Evolutionary conservation across 2,329 filamentous ascomycete genomes (phyloP).

Genomic region (Alternaria panax): DNA sequence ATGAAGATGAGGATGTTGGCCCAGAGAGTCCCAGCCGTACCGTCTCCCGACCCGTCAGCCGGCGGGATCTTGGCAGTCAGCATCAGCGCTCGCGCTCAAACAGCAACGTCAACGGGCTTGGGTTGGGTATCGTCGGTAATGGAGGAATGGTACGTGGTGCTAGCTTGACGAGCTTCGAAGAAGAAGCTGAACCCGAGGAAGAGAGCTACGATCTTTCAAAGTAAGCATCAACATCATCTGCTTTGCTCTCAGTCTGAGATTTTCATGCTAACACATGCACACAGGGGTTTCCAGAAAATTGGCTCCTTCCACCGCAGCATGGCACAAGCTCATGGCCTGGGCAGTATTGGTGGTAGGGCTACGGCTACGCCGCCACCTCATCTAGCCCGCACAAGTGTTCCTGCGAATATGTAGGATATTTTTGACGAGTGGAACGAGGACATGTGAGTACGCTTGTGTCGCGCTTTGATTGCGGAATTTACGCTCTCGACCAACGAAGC

Average conservation of each 20-base stretch:
- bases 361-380: conserved; percentile 26
- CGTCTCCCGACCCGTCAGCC: conserved; percentile 46
- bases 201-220: conserved; percentile 59
- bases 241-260: rapidly evolving
- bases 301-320: conserved; percentile 54
- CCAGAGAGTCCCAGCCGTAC: conserved; percentile 47
- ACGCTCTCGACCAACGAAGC: not conserved
- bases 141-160: conserved; percentile 48
- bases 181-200: conserved; percentile 54
- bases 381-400: conserved; percentile 28
- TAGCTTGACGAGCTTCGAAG: conserved; percentile 46
- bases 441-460: not conserved
- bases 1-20: conserved; percentile 45
- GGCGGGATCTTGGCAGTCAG: conserved; percentile 37
- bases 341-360: conserved; percentile 14
- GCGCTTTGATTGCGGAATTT: not conserved
- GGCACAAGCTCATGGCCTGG: conserved; percentile 41
- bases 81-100: conserved; percentile 42
- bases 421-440: not conserved
- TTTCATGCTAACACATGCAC: conserved; percentile 26
- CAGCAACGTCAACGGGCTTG: conserved; percentile 39
- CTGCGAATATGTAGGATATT: conserved; percentile 33
- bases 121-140: conserved; percentile 26
- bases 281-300: conserved; percentile 59
- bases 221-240: conserved; percentile 43